Evolutionary conservation across 768 basidiomycete genomes (phyloP).

Genomic region (Boletus vermiculosoides): DNA sequence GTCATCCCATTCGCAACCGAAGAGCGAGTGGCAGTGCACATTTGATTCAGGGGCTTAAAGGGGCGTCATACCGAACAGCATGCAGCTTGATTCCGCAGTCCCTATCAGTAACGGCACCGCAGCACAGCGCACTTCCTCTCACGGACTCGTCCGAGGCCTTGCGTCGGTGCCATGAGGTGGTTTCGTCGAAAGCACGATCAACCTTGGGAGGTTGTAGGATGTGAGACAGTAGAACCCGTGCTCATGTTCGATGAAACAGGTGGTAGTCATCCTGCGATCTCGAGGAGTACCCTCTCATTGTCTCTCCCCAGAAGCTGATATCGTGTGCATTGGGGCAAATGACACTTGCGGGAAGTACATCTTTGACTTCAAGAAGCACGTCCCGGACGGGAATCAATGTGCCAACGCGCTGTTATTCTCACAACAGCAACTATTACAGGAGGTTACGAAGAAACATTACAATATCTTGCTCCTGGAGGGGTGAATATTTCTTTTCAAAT

Average conservation of each 20-base stretch:
- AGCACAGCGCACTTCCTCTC: slow-evolving; percentile 10
- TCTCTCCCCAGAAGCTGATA: slow-evolving; percentile 50
- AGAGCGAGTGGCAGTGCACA: slow-evolving; percentile 23
- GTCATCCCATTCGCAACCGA: background rate
- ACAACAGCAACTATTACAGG: slow-evolving; percentile 59
- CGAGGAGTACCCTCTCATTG: slow-evolving; percentile 6
- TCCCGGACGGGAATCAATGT: slow-evolving; percentile 46
- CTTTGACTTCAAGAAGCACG: slow-evolving; percentile 52
- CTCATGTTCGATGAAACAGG: slow-evolving; percentile 60
- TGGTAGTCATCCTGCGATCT: slow-evolving; percentile 36
- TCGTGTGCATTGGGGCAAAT: slow-evolving; percentile 50
- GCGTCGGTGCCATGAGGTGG: slow-evolving; percentile 29
- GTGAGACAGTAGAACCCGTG: slow-evolving; percentile 61
- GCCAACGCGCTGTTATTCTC: slow-evolving; percentile 59
- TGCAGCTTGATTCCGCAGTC: slow-evolving; percentile 3
- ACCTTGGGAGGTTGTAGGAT: slow-evolving; percentile 79
- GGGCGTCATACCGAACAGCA: slow-evolving; percentile 13
- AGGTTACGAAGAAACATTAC: slow-evolving; percentile 52
- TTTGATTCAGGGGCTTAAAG: slow-evolving; percentile 12
- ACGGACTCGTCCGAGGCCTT: slow-evolving; percentile 19
- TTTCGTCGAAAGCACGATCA: slow-evolving; percentile 54
- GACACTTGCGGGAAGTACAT: slow-evolving; percentile 62
- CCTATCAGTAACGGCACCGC: slow-evolving; percentile 20
- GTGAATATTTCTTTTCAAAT: slow-evolving; percentile 34
- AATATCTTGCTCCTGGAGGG: slow-evolving; percentile 69